Evolutionary conservation across 768 basidiomycete species (phyloP).

Genomic region (Chalciporus chontae): DNA sequence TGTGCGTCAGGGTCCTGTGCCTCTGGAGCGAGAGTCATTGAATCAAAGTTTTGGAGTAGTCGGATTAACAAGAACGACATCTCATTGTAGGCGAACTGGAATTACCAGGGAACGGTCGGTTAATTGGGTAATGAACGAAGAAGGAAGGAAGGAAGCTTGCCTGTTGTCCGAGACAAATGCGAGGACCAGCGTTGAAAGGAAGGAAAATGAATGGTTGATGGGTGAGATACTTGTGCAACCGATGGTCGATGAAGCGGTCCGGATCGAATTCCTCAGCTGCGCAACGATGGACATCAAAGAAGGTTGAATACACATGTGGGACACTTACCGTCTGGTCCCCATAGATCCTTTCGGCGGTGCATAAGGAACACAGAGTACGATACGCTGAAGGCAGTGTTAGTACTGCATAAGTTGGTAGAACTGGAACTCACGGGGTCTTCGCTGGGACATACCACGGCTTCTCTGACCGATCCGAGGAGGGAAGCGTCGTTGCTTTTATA

Average conservation of each 20-base stretch:
- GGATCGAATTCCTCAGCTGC: slow-evolving; percentile 67
- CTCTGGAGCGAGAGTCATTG: slow-evolving; percentile 43
- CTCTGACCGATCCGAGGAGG: slow-evolving; percentile 23
- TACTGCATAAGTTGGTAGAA: background rate
- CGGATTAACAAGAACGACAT: slow-evolving; percentile 62
- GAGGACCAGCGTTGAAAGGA: slow-evolving; percentile 56
- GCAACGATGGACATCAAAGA: background rate
- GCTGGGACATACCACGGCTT: slow-evolving; percentile 31
- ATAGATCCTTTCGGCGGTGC: slow-evolving; percentile 63
- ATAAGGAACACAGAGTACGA: slow-evolving; percentile 59
- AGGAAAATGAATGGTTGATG: slow-evolving; percentile 70
- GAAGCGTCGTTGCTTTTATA: slow-evolving; percentile 46
- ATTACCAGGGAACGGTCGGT: background rate
- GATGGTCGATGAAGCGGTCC: slow-evolving; percentile 64
- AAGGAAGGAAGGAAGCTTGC: slow-evolving; percentile 21
- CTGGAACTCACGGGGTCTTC: slow-evolving; percentile 37
- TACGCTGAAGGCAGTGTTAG: slow-evolving; percentile 26
- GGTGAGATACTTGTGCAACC: slow-evolving; percentile 57
- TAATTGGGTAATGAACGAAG: background rate
- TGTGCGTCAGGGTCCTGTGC: slow-evolving; percentile 43
- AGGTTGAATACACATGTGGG: background rate
- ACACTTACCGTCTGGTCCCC: slow-evolving; percentile 65
- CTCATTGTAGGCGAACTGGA: slow-evolving; percentile 55
- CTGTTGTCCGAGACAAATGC: slow-evolving; percentile 61
- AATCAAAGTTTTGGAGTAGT: slow-evolving; percentile 56